Conservation (phyloP, 352 stramenopile genomes). For the Pythium dissotocum region DNA sequence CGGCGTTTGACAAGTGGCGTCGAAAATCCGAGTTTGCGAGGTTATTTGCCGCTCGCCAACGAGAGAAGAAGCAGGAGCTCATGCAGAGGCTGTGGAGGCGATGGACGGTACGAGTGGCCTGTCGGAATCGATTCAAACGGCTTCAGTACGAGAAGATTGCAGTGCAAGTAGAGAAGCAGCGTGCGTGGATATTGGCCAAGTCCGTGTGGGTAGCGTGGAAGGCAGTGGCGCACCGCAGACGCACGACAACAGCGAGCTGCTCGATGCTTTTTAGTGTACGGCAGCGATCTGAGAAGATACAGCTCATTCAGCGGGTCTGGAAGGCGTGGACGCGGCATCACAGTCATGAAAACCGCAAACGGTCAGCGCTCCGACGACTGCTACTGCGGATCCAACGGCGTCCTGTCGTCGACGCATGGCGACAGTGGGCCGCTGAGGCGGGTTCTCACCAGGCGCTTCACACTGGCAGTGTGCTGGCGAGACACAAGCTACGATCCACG, state of each 20-base stretch:
- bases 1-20: slow-evolving; percentile 16
- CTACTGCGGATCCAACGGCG: no score
- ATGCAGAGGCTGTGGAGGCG: not conserved
- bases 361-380: no score
- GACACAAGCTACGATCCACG: no score
- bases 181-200: not conserved
- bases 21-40: not conserved
- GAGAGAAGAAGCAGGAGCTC: not conserved
- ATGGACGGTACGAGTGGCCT: slow-evolving; percentile 1
- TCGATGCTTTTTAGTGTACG: no score
- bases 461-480: no score
- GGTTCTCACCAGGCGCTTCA: no score
- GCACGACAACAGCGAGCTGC: not conserved
- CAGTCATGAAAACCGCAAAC: no score
- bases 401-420: no score
- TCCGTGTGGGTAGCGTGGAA: slow-evolving; percentile 4
- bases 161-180: not conserved
- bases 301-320: no score
- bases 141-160: slow-evolving; percentile 1
- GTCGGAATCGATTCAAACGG: not conserved
- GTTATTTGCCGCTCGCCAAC: not conserved
- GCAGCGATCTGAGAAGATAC: no score
- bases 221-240: not conserved
- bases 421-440: no score
- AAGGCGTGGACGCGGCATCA: no score